Base-by-base conservation (phyloP, 2,329 filamentous ascomycete genomes). In the Emydomyces testavorans region DNA sequence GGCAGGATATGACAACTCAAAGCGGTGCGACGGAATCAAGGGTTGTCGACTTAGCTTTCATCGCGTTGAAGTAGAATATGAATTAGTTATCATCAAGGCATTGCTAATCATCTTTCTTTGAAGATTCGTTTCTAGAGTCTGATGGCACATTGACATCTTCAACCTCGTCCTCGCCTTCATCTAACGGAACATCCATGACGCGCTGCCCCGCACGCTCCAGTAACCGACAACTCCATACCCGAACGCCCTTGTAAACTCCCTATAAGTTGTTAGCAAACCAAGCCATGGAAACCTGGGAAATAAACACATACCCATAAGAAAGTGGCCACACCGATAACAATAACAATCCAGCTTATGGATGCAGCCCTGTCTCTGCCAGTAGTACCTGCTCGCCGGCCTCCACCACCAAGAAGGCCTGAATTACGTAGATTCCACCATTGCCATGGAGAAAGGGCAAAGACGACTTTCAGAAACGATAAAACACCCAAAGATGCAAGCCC, bases 1-100 rank as follows among this genome's bases (percentile, higher is more conserved):
- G 83, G 76, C 71, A 77, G 74, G 73, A 73, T 77, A 77, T 88
- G 86, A 78, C 85, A 94, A 92, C 88, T 94, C 84, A 94, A 94
- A 83, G 84, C 85, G 83, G 84, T 90, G 87, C 87, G 84, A 21
- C 35, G 11, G 21, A 31, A 16, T 42, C 20, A 21, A 13, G 29
- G 11, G 13, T 35, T 40, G 11, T 18, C 4, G 16, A 36, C 2
- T 41, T 5, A 16, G 36, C n/a, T 21, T 21, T 21, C 23, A 46
- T 52, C 18, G 8, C 34, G 8, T 36, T 16, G 34, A n/a, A n/a
- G n/a, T n/a, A n/a, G n/a, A n/a, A n/a, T n/a, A n/a, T n/a, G n/a
- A n/a, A n/a, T n/a, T n/a, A n/a, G n/a, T n/a, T n/a, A 48, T 40
- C 15, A 43, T 39, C 10, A 26, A 37, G 36, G 23, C 11, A 13